These are phyloP conservation scores for Chiua virens DNA, from an alignment of 768 basidiomycete genomes.

Conservation along the genomic window DNA sequence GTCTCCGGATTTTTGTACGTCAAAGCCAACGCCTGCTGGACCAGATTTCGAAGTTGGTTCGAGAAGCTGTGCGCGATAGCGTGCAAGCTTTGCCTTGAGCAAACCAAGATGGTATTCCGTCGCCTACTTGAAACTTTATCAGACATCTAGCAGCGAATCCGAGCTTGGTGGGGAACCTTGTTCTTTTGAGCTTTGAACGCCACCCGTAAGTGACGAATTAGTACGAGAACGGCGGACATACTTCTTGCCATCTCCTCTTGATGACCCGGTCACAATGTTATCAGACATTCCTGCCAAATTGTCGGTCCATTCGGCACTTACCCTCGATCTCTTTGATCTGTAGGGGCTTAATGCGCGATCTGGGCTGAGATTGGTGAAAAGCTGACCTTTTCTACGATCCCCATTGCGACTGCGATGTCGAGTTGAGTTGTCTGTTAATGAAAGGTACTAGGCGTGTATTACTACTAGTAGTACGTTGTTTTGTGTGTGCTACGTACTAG, in stretches of 20 bases:
- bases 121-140: constrained; percentile 49
- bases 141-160: constrained; percentile 6
- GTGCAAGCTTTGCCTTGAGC: constrained; percentile 91
- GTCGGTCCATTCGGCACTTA: constrained; percentile 37
- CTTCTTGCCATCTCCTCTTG: constrained; percentile 97
- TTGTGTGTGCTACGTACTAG: too few species aligned
- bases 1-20: constrained; percentile 86
- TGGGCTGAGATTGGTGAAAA: constrained; percentile 1
- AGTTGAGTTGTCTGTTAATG: too few species aligned
- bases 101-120: constrained; percentile 94
- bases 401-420: constrained; percentile 55
- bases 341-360: constrained; percentile 4
- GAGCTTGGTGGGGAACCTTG: constrained; percentile 53
- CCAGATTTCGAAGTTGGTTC: constrained; percentile 88
- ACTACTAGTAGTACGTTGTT: too few species aligned
- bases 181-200: constrained; percentile 89
- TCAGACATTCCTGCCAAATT: constrained; percentile 7
- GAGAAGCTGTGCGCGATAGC: constrained; percentile 92
- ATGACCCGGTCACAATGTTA: not conserved
- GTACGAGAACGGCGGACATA: constrained; percentile 44
- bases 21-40: constrained; percentile 80
- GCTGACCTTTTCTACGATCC: constrained; percentile 87
- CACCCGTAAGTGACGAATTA: not conserved
- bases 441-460: too few species aligned
- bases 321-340: constrained; percentile 97